A percentile compares a stretch with the other conserved stretches of the same genome.
phyloP scores from a whole-genome alignment of 805 yeast species.

The Phaffomyces thermotolerans region DNA sequence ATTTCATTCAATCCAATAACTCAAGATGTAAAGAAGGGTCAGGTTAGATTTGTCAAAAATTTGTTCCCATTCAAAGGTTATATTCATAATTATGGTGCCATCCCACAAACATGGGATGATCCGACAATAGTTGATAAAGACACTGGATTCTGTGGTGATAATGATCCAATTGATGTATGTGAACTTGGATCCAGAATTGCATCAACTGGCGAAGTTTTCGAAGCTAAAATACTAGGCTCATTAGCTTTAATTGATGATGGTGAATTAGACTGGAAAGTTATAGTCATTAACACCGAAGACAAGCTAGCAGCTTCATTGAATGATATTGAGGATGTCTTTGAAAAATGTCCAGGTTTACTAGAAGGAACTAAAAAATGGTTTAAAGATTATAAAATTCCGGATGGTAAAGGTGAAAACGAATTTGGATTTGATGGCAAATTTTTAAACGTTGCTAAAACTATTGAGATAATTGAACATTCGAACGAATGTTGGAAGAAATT shows the following conservation, averaged over 20 bases:
- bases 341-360: conserved; percentile 62
- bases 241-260: conserved; percentile 85
- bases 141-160: conserved; percentile 61
- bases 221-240: conserved; percentile 66
- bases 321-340: conserved; percentile 61
- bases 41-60: conserved; percentile 69
- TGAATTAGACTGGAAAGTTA: conserved; percentile 92
- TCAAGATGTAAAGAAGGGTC: conserved; percentile 73
- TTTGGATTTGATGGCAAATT: conserved; percentile 72
- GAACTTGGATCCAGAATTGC: conserved; percentile 56
- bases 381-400: conserved; percentile 75
- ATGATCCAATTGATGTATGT: conserved; percentile 92
- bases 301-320: conserved; percentile 54
- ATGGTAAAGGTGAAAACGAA: conserved; percentile 67
- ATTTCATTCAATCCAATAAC: conserved; percentile 64
- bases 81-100: conserved; percentile 82
- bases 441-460: conserved; percentile 49
- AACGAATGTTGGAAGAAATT: conserved; percentile 60
- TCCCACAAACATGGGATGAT: conserved; percentile 97
- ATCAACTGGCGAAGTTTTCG: conserved; percentile 55
- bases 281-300: conserved; percentile 62
- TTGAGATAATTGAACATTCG: conserved; percentile 55
- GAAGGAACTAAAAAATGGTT: conserved; percentile 72
- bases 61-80: conserved; percentile 80
- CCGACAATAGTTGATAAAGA: conserved; percentile 50